Evolutionary conservation across 1,284 basidiomycete genomes (phyloP), one percentile per base, ranked within the genome.

Genomic region (Porphyrellus sp.): DNA sequence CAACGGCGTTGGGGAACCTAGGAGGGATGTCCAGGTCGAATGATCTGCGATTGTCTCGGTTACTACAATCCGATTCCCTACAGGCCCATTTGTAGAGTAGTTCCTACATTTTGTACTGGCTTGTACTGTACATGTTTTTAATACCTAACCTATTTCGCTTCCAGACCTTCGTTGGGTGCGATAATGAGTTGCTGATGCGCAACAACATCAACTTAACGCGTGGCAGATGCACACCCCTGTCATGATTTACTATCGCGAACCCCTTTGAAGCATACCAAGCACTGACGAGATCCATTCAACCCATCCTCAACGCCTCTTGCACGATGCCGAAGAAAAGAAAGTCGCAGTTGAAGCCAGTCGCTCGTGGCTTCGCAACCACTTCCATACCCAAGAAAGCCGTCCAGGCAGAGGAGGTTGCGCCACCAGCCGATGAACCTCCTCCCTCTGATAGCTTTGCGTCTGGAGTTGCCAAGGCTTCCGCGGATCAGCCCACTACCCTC

Each of bases 301-400:
- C n/a, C 27, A 37, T 42, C 31, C 30, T 30, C 27, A 42, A 38
- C 39, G 9, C 31, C n/a, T 34, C 25, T 24, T 31, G 27, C 30
- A 42, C 54, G 59, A 90, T 91, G 89, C 80, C 85, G 46, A 94
- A 94, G 78, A 94, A 92, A 76, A 91, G 86, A 78, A 93, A 91
- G 73, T 80, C 83, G 2, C 85, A 90, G 60, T 67, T 91, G 62
- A 93, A 91, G 71, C 85, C 88, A 53, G 74, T 87, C 54, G 79
- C 67, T 35, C 78, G 85, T 52, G 91, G 89, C 15, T 93, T 95
- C 64, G 89, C 92, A 35, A 94, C 93, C 1, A 92, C 89, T 8
- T 98, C 94, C 24, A 81, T 86, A 44, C 91, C 86, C 50, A 96
- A 91, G 79, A 95, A 91, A 72, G 74, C 77, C 39, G 69, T 72